Evolutionary conservation across 169 alveolate genomes (phyloP), one percentile per base, ranked within the genome.

Genomic region (Theileria equi): DNA sequence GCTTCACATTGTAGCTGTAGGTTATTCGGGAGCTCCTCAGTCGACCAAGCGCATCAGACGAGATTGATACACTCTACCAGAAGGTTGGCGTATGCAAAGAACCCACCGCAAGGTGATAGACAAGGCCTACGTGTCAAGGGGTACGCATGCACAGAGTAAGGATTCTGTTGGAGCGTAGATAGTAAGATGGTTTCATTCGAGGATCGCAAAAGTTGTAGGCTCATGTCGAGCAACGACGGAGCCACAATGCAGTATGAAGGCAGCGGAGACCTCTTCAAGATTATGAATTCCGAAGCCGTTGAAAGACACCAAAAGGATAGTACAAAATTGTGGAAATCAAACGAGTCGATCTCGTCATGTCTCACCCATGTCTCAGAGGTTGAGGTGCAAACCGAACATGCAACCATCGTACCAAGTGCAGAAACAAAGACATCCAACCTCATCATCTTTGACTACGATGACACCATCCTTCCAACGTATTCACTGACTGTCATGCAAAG

Each of bases 361-460:
- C 16, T 60, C 31, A 60, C 70, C 40, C 55, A 47, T 44, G 70
- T 60, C 1, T 60, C 70, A 19, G 49, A 54, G 28, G 8, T 11
- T 19, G 62, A 52, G 62, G 45, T 31, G 44, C 65, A 10, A 5
- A 19, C 21, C 44, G 65, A 54, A 11, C 5, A 19, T 19, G 65
- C 34, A 45, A 11, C 49, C 11, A 31, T 17, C 25, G 4, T 44
- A 38, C n/a, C n/a, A 38, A 13, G n/a, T 38, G 13, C 13, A 13
- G 45, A 38, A 13, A 38, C 13, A 13, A 38, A 38, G 19, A 38
- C 13, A 38, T 74, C 84, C 25, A 82, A 88, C 28, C 47, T 90
- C 68, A 84, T 90, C 10, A 90, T 90, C 11, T 66, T 90, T 45
- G 95, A 90, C 68, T 90, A 90, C 50, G 95, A 90, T 45, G 95